Conservation (phyloP, 2,329 filamentous ascomycete genomes). For the Verticillium nonalfalfae region DNA sequence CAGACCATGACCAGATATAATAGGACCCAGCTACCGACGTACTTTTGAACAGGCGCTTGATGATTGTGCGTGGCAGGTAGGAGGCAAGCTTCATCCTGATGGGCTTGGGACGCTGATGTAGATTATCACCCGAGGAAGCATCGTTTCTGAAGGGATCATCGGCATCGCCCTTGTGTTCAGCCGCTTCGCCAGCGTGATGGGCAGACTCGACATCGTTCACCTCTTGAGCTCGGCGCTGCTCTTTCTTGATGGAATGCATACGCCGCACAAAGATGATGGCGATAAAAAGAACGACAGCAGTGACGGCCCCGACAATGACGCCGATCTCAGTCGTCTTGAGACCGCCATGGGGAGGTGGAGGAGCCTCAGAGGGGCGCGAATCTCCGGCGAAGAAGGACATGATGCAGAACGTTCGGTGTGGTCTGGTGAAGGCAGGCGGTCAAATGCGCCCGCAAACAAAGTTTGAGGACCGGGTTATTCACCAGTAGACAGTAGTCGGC, state of each 20-base stretch:
- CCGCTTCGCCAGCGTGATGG: background rate
- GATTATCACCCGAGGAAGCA: background rate
- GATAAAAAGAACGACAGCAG: constrained; percentile 15
- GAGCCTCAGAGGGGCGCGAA: constrained; percentile 6
- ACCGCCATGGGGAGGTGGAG: constrained; percentile 6
- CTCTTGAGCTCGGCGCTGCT: constrained; percentile 2
- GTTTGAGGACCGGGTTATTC: background rate
- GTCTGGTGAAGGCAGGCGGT: background rate
- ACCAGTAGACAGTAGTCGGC: background rate
- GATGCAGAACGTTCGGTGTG: background rate
- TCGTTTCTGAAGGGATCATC: background rate
- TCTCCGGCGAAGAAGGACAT: constrained; percentile 12
- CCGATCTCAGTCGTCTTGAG: constrained; percentile 20
- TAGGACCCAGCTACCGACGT: background rate
- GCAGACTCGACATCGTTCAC: background rate
- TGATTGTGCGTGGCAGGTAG: background rate
- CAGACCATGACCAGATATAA: background rate
- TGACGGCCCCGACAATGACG: constrained; percentile 16
- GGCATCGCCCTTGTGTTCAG: background rate
- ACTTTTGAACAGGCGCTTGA: background rate
- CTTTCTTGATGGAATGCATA: constrained; percentile 2
- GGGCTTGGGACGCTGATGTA: background rate
- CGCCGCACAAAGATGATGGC: constrained; percentile 16
- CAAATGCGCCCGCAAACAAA: no score
- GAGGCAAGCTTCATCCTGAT: background rate